These are phyloP conservation scores for Terfezia claveryi DNA, from an alignment of 495 filamentous ascomycete species.

Conservation along the genomic window DNA sequence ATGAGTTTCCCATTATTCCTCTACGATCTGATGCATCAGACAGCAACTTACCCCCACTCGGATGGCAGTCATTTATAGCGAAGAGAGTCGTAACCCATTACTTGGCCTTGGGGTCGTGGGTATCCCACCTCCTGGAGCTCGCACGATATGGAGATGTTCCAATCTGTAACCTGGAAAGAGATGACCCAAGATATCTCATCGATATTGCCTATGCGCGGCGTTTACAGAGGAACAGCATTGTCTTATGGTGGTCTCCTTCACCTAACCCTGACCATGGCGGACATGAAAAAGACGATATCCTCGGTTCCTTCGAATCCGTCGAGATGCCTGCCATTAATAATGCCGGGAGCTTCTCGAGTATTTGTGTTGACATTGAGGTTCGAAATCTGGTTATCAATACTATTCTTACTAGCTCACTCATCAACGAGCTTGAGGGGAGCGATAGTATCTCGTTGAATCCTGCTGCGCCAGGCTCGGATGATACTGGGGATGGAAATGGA, in stretches of 20 bases:
- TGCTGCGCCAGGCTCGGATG: constrained; percentile 36
- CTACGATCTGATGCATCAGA: constrained; percentile 66
- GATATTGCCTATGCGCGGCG: constrained; percentile 87
- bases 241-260: constrained; percentile 90
- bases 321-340: constrained; percentile 86
- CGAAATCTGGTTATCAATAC: constrained; percentile 95
- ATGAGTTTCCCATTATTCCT: constrained; percentile 61
- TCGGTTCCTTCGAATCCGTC: constrained; percentile 65
- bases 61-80: constrained; percentile 81
- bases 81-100: constrained; percentile 74
- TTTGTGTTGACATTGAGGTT: constrained; percentile 88
- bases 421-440: constrained; percentile 85
- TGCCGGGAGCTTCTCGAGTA: constrained; percentile 79
- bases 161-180: constrained; percentile 80
- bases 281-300: constrained; percentile 80
- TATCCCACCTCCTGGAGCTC: constrained; percentile 64
- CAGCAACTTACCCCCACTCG: constrained; percentile 67
- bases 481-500: constrained; percentile 31
- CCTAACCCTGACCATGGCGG: constrained; percentile 85
- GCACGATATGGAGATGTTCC: constrained; percentile 85
- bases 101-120: constrained; percentile 74
- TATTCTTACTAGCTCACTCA: constrained; percentile 85
- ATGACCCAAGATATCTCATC: constrained; percentile 84
- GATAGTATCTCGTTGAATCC: constrained; percentile 63
- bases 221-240: constrained; percentile 74